Evolutionary conservation across 2,329 filamentous ascomycete species (phyloP).

Genomic region (Hymenoscyphus fructigenus): DNA sequence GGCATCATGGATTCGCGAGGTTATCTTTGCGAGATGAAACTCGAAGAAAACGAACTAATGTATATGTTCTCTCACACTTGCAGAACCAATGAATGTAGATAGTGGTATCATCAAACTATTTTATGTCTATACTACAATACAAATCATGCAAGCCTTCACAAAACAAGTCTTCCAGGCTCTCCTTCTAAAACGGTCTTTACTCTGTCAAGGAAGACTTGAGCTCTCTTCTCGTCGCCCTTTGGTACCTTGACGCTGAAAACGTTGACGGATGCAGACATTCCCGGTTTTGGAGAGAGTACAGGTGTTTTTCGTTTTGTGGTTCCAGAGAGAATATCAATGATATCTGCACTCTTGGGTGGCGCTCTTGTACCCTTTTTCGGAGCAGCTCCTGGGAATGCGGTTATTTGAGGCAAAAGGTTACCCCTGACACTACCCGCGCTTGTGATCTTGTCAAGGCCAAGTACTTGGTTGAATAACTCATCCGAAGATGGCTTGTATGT

Average conservation of each 20-base stretch:
- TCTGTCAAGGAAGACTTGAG: conserved; percentile 77
- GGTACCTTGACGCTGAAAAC: conserved; percentile 80
- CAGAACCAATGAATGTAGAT: background rate
- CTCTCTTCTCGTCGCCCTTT: conserved; percentile 77
- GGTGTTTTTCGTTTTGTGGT: conserved; percentile 34
- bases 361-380: conserved; percentile 38
- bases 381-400: conserved; percentile 51
- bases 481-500: conserved; percentile 66
- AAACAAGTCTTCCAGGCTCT: conserved; percentile 73
- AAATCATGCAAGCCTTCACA: conserved; percentile 42
- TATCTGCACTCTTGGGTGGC: conserved; percentile 60
- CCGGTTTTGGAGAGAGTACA: conserved; percentile 38
- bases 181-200: conserved; percentile 81
- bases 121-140: conserved; percentile 2
- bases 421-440: conserved; percentile 57
- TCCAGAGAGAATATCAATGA: conserved; percentile 77
- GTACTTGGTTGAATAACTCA: conserved; percentile 85
- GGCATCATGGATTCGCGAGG: no score
- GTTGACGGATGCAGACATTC: conserved; percentile 61
- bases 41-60: no score
- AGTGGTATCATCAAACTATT: conserved; percentile 4
- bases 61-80: background rate
- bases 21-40: no score
- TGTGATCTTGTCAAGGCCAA: conserved; percentile 61
- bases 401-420: conserved; percentile 71